Evolutionary conservation across 441 rosid genomes (phyloP), one percentile per base, ranked within the genome.

Genomic region (Kokia cookei): DNA sequence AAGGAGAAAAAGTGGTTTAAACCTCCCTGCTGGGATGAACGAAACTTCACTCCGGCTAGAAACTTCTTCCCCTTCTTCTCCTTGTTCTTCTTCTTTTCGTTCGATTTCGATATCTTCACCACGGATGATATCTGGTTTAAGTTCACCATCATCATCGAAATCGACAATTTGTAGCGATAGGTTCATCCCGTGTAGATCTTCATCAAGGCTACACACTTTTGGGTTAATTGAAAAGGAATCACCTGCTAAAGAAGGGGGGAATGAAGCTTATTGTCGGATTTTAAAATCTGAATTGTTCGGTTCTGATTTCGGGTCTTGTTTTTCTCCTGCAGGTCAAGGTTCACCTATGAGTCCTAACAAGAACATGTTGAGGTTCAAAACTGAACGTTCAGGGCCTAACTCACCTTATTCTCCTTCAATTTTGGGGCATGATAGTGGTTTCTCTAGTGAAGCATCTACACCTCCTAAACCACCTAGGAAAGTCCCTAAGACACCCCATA

Each of bases 171-270:
- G 97, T 76, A 92, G 99, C 73, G 99, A 96, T 66, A 77, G 98
- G 82, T 96, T 96, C 85, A 96, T 93, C 69, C 99, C 99, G 1
- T 96, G 99, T 82, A 85, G 98, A 92, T 96, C 99, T 29, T 86
- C 98, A 3, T 96, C 99, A 2, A 87, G 99, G 75, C 86, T 96
- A 22, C 93, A 93, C 81, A 84, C 97, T n/a, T 96, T 92, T 69
- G 98, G 96, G 80, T 86, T 93, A 2, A 79, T 81, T 5, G 99
- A 96, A 10, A 93, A 87, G 78, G 89, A 77, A 15, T 82, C 97
- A 2, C 98, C 98, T 2, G 90, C 83, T 27, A 96, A 96, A 85
- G 97, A 96, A 87, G 99, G 99, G 75, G 96, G 91, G 8, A 93
- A 91, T 72, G 97, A 93, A 77, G 91, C 97, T 6, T 95, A 91